phyloP scores from a whole-genome alignment of 768 basidiomycete genomes.

The Mycena alexandri region DNA sequence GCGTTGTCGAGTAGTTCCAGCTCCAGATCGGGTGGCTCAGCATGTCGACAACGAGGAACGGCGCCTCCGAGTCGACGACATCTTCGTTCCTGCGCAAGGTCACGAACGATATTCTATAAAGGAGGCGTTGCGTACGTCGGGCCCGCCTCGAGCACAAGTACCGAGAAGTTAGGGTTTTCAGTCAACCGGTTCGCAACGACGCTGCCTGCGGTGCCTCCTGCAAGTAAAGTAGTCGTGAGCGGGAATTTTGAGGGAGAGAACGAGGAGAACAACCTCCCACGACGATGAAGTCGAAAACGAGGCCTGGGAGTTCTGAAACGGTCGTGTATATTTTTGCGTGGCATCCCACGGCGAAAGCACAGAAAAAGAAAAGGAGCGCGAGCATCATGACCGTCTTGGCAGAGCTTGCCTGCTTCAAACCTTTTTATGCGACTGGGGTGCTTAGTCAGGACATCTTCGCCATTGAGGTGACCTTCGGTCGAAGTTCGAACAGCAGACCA shows the following conservation, averaged over 20 bases:
- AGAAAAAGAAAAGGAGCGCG: not conserved
- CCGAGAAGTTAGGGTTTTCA: constrained; percentile 27
- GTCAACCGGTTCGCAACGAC: constrained; percentile 34
- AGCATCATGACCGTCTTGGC: not conserved
- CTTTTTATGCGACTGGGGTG: too few relatives aligned
- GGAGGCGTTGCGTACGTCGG: not conserved
- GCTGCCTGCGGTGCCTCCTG: constrained; percentile 34
- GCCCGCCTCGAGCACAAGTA: constrained; percentile 37
- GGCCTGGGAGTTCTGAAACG: constrained; percentile 9
- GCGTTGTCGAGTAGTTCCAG: constrained; percentile 38
- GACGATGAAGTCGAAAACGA: constrained; percentile 28
- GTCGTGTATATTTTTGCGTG: constrained; percentile 17
- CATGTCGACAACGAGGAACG: constrained; percentile 1
- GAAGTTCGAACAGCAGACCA: too few relatives aligned
- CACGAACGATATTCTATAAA: not conserved
- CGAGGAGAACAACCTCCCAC: constrained; percentile 16
- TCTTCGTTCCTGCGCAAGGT: constrained; percentile 18
- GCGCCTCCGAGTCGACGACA: constrained; percentile 21
- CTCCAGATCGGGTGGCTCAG: constrained; percentile 4
- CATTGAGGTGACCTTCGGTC: too few relatives aligned
- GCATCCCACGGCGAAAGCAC: not conserved
- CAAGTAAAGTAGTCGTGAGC: constrained; percentile 3
- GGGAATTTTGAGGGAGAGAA: not conserved
- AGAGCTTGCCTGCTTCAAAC: too few relatives aligned
- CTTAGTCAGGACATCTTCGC: too few relatives aligned